Percentiles rank a stretch among this genome's conserved stretches.
These are phyloP conservation scores for Pouteria glomerata DNA, from an alignment of 148 eudicot species.

Conservation along the genomic window DNA sequence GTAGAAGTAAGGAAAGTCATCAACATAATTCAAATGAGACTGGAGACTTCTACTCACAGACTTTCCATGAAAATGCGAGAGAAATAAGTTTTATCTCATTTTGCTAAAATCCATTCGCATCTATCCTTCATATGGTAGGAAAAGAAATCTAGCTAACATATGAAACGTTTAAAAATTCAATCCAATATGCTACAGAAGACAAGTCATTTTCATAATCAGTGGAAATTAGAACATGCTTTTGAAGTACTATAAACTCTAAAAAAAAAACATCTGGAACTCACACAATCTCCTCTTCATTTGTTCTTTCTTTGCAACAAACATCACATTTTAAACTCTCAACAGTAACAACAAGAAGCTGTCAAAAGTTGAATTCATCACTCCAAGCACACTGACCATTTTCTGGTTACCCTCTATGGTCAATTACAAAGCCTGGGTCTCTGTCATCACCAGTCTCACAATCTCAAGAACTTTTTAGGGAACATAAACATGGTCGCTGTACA, in stretches of 20 bases:
- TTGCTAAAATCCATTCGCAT: neutral
- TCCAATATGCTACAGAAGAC: too few species aligned
- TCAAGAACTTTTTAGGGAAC: slow-evolving; percentile 26
- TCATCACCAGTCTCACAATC: neutral
- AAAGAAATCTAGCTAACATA: neutral
- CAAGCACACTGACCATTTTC: neutral
- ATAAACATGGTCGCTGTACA: slow-evolving; percentile 56
- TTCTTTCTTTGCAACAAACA: neutral
- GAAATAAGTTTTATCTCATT: neutral
- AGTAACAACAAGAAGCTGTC: too few species aligned
- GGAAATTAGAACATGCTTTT: neutral
- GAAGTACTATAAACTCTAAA: neutral
- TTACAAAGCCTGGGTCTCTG: neutral
- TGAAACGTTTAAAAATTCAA: neutral
- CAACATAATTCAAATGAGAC: neutral
- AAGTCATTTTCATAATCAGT: too few species aligned
- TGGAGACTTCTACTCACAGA: too few species aligned
- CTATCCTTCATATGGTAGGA: neutral
- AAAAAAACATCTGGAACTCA: neutral
- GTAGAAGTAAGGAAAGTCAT: neutral
- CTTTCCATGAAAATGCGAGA: too few species aligned
- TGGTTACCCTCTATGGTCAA: neutral
- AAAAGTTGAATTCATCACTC: too few species aligned
- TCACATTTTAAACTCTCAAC: neutral
- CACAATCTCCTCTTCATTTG: neutral